phyloP scores from a whole-genome alignment of 2,329 filamentous ascomycete genomes.

The Plectosphaerella sp. region DNA sequence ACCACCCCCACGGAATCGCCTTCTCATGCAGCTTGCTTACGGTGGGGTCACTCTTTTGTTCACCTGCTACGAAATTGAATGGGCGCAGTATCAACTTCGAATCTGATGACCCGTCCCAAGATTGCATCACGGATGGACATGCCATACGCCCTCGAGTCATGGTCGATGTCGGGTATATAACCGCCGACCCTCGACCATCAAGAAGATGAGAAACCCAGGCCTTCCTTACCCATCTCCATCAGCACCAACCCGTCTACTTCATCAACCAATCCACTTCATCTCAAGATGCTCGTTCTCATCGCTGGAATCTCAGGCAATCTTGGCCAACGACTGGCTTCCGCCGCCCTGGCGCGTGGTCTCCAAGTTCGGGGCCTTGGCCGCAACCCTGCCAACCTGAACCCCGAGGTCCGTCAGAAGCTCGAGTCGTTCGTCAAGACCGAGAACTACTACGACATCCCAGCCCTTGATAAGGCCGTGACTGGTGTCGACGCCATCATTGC shows the following conservation, averaged over 20 bases:
- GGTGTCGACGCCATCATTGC: slow-evolving; percentile 30
- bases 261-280: background rate
- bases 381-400: slow-evolving; percentile 20
- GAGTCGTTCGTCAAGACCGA: slow-evolving; percentile 20
- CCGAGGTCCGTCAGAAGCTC: slow-evolving; percentile 11
- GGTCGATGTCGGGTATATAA: too few relatives aligned
- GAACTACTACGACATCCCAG: slow-evolving; percentile 22
- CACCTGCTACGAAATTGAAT: too few relatives aligned
- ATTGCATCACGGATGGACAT: too few relatives aligned
- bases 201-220: too few relatives aligned
- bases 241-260: too few relatives aligned
- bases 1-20: background rate
- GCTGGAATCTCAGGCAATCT: slow-evolving; percentile 29
- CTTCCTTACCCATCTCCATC: too few relatives aligned
- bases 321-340: slow-evolving; percentile 21
- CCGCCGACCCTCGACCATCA: too few relatives aligned
- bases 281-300: slow-evolving; percentile 29
- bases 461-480: slow-evolving; percentile 22
- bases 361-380: slow-evolving; percentile 27
- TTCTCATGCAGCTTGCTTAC: background rate
- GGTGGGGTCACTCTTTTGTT: background rate
- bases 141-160: too few relatives aligned
- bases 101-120: too few relatives aligned
- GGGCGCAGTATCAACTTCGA: too few relatives aligned
- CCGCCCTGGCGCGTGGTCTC: slow-evolving; percentile 20